These are phyloP conservation scores for Sphaerostilbella broomeana DNA, from an alignment of 2,329 filamentous ascomycete genomes.

Conservation along the genomic window DNA sequence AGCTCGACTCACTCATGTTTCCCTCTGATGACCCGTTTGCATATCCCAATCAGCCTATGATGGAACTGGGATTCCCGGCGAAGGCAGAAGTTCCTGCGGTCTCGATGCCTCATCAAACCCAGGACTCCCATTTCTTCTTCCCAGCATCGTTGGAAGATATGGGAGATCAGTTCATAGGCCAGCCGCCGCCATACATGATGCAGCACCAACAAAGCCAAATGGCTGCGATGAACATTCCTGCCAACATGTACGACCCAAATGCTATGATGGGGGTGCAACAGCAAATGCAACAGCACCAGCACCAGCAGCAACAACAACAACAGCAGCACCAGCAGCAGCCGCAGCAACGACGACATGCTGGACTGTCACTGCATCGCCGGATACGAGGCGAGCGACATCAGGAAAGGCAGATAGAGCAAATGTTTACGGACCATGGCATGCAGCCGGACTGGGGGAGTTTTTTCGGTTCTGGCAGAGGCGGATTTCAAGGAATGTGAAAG, in stretches of 20 bases:
- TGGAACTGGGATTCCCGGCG: conserved; percentile 44
- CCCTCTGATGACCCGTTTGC: conserved; percentile 70
- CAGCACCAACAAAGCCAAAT: conserved; percentile 33
- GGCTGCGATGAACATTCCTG: conserved; percentile 36
- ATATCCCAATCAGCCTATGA: conserved; percentile 71
- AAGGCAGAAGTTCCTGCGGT: conserved; percentile 27
- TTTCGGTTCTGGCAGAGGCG: conserved; percentile 37
- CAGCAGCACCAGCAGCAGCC: conserved; percentile 26
- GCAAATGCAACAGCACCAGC: conserved; percentile 17
- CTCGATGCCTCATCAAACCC: conserved; percentile 27
- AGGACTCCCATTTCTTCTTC: conserved; percentile 44
- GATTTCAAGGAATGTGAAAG: conserved; percentile 38
- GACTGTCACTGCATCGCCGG: conserved; percentile 23
- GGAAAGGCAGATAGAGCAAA: conserved; percentile 41
- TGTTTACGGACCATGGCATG: conserved; percentile 42
- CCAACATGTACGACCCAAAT: conserved; percentile 39
- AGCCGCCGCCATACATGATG: conserved; percentile 65
- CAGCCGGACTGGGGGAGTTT: conserved; percentile 41
- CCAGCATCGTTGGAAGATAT: conserved; percentile 55
- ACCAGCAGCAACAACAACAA: conserved; percentile 15
- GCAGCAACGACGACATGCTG: conserved; percentile 22
- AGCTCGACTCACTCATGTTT: conserved; percentile 75
- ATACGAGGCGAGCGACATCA: conserved; percentile 23
- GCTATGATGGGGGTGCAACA: conserved; percentile 36
- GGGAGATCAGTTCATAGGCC: conserved; percentile 66